These are phyloP conservation scores for Oryza coarctata DNA, from an alignment of 176 grass and related monocot genomes.

Conservation along the genomic window DNA sequence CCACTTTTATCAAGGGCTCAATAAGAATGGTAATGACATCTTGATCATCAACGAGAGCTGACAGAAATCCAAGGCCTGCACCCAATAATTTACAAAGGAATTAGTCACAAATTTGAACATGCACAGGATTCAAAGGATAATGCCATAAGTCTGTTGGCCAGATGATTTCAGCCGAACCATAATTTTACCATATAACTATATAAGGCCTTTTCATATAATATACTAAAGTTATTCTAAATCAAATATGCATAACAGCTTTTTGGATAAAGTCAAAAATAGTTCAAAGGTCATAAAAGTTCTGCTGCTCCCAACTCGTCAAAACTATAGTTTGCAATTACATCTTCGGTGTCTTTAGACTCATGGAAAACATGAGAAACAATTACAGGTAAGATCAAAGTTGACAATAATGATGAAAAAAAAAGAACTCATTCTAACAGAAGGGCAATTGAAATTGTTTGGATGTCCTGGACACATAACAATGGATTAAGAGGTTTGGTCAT, in stretches of 20 bases:
- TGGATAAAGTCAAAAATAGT: background rate
- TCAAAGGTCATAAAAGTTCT: background rate
- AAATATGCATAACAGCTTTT: conserved; percentile 12
- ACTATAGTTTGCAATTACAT: background rate
- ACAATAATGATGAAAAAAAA: background rate
- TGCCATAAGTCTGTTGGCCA: background rate
- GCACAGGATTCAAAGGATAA: conserved; percentile 16
- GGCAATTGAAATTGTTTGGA: conserved; percentile 16
- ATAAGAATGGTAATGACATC: conserved; percentile 60
- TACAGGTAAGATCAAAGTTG: background rate
- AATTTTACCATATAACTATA: background rate
- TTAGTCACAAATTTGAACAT: conserved; percentile 1
- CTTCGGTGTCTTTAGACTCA: background rate
- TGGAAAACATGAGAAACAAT: background rate
- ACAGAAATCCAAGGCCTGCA: conserved; percentile 83
- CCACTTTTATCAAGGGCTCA: conserved; percentile 73
- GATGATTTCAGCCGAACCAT: conserved; percentile 21
- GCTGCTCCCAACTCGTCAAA: background rate
- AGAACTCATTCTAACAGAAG: background rate
- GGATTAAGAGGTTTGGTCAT: background rate
- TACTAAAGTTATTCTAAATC: background rate
- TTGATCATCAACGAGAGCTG: conserved; percentile 66
- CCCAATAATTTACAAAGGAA: conserved; percentile 22
- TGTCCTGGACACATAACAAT: conserved; percentile 18
- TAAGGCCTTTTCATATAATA: background rate